Conservation (phyloP, 148 eudicot species). For the Tetragonia tetragonoides region DNA sequence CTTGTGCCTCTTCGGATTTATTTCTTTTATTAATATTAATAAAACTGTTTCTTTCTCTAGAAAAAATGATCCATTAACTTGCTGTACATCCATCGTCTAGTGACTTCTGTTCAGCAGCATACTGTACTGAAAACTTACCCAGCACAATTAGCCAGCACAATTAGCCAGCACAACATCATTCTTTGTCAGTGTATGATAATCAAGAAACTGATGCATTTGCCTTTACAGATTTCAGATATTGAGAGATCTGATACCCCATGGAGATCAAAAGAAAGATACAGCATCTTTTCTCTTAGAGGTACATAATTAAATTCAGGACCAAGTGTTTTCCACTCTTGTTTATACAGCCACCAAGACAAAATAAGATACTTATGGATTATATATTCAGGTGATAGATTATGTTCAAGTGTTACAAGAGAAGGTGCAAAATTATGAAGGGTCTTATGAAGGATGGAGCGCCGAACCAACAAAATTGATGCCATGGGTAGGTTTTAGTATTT, state of each 20-base stretch:
- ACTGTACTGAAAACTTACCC: no score
- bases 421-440: constrained; percentile 82
- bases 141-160: no score
- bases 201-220: constrained; percentile 4
- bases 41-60: no score
- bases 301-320: neutral
- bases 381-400: constrained; percentile 75
- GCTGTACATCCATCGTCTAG: no score
- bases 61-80: no score
- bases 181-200: neutral
- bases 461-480: constrained; percentile 92
- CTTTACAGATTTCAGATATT: constrained; percentile 73
- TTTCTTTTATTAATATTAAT: no score
- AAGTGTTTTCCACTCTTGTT: no score
- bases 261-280: constrained; percentile 93
- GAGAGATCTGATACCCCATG: constrained; percentile 77
- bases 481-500: constrained; percentile 54
- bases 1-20: no score
- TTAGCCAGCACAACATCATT: no score
- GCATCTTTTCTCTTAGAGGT: constrained; percentile 94
- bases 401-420: constrained; percentile 82
- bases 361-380: neutral
- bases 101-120: no score
- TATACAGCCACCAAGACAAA: no score
- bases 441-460: constrained; percentile 68